phyloP scores from a whole-genome alignment of 306 rosid genomes.

The Luffa acutangula region DNA sequence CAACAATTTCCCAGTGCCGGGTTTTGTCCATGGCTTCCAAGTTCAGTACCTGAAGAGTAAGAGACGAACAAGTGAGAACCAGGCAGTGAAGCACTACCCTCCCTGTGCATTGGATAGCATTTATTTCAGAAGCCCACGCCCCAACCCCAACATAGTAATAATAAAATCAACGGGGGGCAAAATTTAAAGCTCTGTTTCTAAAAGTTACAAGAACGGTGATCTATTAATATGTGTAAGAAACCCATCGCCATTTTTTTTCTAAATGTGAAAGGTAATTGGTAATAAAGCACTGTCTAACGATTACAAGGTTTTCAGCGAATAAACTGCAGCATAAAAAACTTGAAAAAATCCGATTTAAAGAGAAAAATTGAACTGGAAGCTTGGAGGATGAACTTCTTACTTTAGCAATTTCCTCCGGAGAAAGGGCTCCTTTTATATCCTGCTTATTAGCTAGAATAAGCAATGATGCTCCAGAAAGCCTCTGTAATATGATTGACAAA shows the following conservation, averaged over 20 bases:
- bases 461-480: conserved; percentile 80
- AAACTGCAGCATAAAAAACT: neutral
- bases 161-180: neutral
- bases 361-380: neutral
- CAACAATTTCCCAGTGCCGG: conserved; percentile 71
- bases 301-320: neutral
- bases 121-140: neutral
- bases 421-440: conserved; percentile 75
- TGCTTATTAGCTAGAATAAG: conserved; percentile 88
- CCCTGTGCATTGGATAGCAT: neutral
- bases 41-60: conserved; percentile 46
- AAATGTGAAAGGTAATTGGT: no score
- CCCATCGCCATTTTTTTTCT: neutral
- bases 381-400: conserved; percentile 23
- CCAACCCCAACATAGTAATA: neutral
- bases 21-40: conserved; percentile 71
- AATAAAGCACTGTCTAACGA: neutral
- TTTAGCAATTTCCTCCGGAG: conserved; percentile 65
- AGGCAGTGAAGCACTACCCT: neutral
- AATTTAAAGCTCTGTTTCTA: neutral
- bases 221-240: neutral
- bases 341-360: neutral
- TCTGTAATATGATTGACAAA: conserved; percentile 29
- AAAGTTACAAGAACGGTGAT: neutral
- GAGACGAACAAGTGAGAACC: neutral